Conservation (phyloP, 495 filamentous ascomycete species). For the Talaromyces ruber region DNA sequence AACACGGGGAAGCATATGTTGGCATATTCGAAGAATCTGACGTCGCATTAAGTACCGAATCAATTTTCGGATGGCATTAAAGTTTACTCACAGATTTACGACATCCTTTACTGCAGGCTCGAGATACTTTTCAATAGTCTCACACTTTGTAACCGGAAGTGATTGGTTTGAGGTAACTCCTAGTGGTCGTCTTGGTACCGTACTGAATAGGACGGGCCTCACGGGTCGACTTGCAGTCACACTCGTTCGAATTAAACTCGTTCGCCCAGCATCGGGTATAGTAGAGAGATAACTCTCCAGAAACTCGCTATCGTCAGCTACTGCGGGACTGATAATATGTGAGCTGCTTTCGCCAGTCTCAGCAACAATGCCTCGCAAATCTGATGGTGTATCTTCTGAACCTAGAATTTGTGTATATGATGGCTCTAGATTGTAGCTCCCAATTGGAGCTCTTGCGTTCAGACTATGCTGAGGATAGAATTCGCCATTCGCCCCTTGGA, state of each 20-base stretch:
- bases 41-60: background rate
- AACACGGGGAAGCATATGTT: constrained; percentile 32
- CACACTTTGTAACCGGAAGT: constrained; percentile 21
- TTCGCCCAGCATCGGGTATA: constrained; percentile 4
- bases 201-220: constrained; percentile 51
- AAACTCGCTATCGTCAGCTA: constrained; percentile 21
- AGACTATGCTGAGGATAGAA: background rate
- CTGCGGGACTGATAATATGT: constrained; percentile 25
- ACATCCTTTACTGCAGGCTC: constrained; percentile 22
- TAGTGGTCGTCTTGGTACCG: constrained; percentile 37
- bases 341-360: constrained; percentile 15
- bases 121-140: constrained; percentile 30
- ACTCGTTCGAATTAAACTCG: constrained; percentile 25
- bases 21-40: constrained; percentile 26
- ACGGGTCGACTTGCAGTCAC: constrained; percentile 23
- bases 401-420: background rate
- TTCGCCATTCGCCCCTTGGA: background rate
- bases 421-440: background rate
- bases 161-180: constrained; percentile 17
- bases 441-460: background rate
- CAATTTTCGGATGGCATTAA: background rate
- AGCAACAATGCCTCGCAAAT: constrained; percentile 9
- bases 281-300: constrained; percentile 22
- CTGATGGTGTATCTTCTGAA: constrained; percentile 3
- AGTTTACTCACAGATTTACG: constrained; percentile 18